A percentile compares a stretch with the other conserved stretches of the same genome.
phyloP scores from a whole-genome alignment of 306 rosid species.

The Carpinus fangiana region DNA sequence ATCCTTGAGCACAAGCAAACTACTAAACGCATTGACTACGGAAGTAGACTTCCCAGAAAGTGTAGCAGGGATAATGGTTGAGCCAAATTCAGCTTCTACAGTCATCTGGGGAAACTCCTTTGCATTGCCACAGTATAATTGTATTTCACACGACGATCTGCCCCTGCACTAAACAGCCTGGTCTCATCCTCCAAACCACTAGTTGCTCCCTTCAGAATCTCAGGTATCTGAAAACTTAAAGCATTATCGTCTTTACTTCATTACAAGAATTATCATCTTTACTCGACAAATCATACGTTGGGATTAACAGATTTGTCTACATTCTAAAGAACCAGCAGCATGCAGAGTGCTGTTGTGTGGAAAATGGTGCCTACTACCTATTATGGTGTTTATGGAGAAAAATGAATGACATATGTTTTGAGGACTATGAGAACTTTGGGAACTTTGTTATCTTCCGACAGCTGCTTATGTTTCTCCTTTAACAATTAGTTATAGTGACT shows the following conservation, averaged over 20 bases:
- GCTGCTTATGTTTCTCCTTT: too few relatives aligned
- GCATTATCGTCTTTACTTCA: not conserved
- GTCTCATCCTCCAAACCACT: too few relatives aligned
- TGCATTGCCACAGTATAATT: constrained; percentile 35
- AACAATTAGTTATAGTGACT: too few relatives aligned
- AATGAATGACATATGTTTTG: too few relatives aligned
- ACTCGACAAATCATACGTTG: not conserved
- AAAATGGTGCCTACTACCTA: too few relatives aligned
- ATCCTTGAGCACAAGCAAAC: constrained; percentile 69
- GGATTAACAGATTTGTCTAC: not conserved
- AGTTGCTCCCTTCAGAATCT: too few relatives aligned
- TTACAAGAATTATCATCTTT: not conserved
- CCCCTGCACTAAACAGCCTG: constrained; percentile 34
- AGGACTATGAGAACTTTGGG: too few relatives aligned
- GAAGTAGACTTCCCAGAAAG: constrained; percentile 59
- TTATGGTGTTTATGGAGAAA: too few relatives aligned
- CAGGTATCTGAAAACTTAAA: not conserved
- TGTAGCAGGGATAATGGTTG: constrained; percentile 51
- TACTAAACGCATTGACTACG: constrained; percentile 50
- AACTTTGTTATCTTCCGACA: too few relatives aligned
- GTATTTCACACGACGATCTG: constrained; percentile 43
- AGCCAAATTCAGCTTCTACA: constrained; percentile 57
- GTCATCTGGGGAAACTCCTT: constrained; percentile 39
- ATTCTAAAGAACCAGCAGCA: too few relatives aligned
- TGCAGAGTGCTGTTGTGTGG: too few relatives aligned